Base-by-base conservation (phyloP, 345 rosid genomes). In the Corymbia maculata region DNA sequence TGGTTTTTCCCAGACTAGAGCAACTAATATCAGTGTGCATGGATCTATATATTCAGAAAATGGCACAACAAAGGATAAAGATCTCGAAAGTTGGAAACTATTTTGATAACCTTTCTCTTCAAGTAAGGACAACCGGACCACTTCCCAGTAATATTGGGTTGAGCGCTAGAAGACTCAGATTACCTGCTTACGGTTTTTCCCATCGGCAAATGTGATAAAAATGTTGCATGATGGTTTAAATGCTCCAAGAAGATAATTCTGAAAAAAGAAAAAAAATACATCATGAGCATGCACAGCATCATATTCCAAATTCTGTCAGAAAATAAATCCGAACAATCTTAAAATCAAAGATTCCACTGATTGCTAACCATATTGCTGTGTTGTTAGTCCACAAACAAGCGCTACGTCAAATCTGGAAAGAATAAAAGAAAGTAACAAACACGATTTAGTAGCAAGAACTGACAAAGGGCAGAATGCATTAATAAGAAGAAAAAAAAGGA, bases 191-290 rank as follows among this genome's bases (percentile, higher is more conserved):
- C 98, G 98, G 68, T 90, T 93, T 90, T 95, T 98, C 21, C 94
- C 99, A 94, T 98, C 98, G 28, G 94, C 61, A 89, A 97, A 95
- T 7, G 95, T 92, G 91, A 96, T 90, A 32, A 95, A 94, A 89
- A 96, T 91, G 87, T 93, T 96, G 91, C 99, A 96, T 0, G 99
- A 94, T 1, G 98, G 99, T 93, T 97, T 98, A 91, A 98, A 98
- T 89, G 99, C 99, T 94, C 98, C 99, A 86, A 97, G 92, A 61
- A 97, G 93, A 93, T 94, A 98, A 92, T 98, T 98, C 99, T 98
- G 92, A 45, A 85, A 87, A 82, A 86, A 55, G 0, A n/a, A 19
- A 24, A 87, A 15, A 51, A 5, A 86, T 44, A 22, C 0, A 57
- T 47, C 45, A 85, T 0, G 28, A 75, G 79, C 50, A 68, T 52